A percentile compares a stretch with the other conserved stretches of the same genome.
Conservation (phyloP, 2,329 filamentous ascomycete genomes). For the Fusarium sarcochroum region DNA sequence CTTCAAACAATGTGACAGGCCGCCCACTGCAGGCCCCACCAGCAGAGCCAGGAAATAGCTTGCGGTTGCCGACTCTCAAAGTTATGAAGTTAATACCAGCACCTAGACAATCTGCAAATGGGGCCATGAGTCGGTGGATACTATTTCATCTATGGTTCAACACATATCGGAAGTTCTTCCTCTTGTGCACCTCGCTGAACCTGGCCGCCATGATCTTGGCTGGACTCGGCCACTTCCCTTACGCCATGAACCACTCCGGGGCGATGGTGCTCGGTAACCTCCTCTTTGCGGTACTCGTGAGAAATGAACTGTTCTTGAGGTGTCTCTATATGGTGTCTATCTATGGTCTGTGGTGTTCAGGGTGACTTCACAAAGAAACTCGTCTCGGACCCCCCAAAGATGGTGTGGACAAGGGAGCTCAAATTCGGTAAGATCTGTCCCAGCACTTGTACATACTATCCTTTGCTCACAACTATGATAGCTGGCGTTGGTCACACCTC, state of each 20-base stretch:
- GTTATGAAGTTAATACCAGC: not conserved
- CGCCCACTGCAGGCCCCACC: too few species aligned
- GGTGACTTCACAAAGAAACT: slow-evolving; percentile 5
- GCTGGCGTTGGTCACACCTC: slow-evolving; percentile 16
- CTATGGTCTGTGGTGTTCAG: slow-evolving; percentile 11
- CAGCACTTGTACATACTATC: too few species aligned
- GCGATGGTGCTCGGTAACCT: slow-evolving; percentile 11
- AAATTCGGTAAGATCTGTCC: slow-evolving; percentile 2
- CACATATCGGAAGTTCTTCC: slow-evolving; percentile 2
- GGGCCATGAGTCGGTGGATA: not conserved
- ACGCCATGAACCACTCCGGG: not conserved
- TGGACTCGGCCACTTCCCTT: not conserved
- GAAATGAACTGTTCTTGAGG: slow-evolving; percentile 4
- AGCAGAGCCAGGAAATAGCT: too few species aligned
- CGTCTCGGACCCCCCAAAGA: not conserved
- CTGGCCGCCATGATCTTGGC: not conserved
- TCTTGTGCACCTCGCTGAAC: not conserved
- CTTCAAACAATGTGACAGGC: too few species aligned
- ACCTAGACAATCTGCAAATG: too few species aligned
- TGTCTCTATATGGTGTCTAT: not conserved
- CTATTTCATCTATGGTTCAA: slow-evolving; percentile 9
- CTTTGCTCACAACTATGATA: too few species aligned
- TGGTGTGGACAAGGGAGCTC: slow-evolving; percentile 4
- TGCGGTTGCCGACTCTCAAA: not conserved
- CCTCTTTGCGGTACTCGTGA: not conserved